Evolutionary conservation across 2,329 filamentous ascomycete species (phyloP).

Genomic region (Cladosporium sp.): DNA sequence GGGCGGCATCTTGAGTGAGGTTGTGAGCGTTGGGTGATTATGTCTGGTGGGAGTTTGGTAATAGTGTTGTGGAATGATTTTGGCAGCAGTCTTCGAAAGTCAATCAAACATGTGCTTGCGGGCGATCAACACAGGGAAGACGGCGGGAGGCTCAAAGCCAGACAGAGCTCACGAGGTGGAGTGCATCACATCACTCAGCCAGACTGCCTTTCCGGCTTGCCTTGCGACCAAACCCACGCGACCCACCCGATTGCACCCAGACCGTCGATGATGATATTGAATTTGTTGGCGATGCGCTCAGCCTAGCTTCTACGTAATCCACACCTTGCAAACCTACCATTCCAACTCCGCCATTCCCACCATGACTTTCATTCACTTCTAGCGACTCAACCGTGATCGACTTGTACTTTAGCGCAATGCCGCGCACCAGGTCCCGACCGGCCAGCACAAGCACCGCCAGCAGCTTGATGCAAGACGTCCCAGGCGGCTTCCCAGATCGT

Average conservation of each 20-base stretch:
- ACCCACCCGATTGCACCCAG: conserved; percentile 1
- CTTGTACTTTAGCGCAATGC: conserved; percentile 1
- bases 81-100: too few species aligned
- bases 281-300: conserved; percentile 1
- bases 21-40: too few species aligned
- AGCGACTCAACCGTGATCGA: background rate
- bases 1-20: conserved; percentile 1
- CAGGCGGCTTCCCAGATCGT: conserved; percentile 43
- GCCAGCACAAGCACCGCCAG: conserved; percentile 23
- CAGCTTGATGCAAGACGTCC: conserved; percentile 41
- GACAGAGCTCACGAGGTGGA: background rate
- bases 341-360: background rate
- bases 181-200: conserved; percentile 2
- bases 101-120: too few species aligned
- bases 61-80: too few species aligned
- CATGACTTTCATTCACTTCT: background rate
- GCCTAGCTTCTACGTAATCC: background rate
- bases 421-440: conserved; percentile 12
- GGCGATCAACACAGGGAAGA: conserved; percentile 5
- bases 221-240: background rate
- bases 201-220: background rate
- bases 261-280: background rate
- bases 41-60: too few species aligned
- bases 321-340: background rate
- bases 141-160: background rate